Base-by-base conservation (phyloP, 768 basidiomycete genomes). In the Ephemerocybe angulata region DNA sequence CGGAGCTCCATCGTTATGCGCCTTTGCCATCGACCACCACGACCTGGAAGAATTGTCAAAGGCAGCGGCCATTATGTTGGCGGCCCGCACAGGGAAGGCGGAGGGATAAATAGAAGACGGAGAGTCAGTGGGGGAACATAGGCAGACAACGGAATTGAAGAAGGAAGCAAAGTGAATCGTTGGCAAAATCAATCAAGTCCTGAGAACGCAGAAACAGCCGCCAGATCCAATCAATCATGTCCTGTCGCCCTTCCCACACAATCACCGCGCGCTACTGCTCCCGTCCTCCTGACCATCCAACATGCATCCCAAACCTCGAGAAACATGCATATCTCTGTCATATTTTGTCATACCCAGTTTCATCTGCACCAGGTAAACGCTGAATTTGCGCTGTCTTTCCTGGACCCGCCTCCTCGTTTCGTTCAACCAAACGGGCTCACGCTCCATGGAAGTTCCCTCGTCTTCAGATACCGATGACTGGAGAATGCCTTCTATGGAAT, bases 11-110 rank as follows among this genome's bases (percentile, higher is more conserved):
- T 71, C 67, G 35, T 65, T 56, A 33, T 66, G 61, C 33, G 69
- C 50, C 56, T 65, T 69, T 60, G 74, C 64, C 50, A 72, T 63
- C 37, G 75, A 68, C 79, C 79, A 81, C 78, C 80, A 79, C 47
- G 69, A 72, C 51, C 72, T 69, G 21, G 75, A 63, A 51, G 72
- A 64, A 54, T 68, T 59, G 37, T 76, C 71, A 47, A 70, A 61
- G 42, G 68, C 59, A 52, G 70, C 68, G 56, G 69, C 65, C 73
- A 76, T 76, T 49, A 30, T n/a, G 47, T 47, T 31, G 50, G 38
- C 37, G 52, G 52, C 50, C 48, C 47, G 38, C 59, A 58, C 61
- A 60, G 50, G 52, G 55, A 29, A 58, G 47, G 54, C 54, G 49
- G 35, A 65, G 58, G 57, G 58, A 56, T 57, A 53, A 59, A 56